Evolutionary conservation across 441 rosid genomes (phyloP).

Genomic region (Erodium trifolium): DNA sequence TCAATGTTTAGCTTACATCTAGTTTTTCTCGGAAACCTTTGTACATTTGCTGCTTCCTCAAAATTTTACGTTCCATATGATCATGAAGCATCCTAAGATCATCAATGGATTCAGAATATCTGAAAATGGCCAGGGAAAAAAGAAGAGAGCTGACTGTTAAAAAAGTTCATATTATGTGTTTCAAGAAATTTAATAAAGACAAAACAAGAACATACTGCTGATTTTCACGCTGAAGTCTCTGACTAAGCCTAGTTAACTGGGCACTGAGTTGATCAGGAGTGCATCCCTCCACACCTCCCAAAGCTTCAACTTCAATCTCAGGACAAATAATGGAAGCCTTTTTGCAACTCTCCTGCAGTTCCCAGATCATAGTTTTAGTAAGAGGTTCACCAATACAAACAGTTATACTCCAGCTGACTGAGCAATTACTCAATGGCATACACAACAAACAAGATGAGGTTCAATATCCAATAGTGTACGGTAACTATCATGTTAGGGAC

Average conservation of each 20-base stretch:
- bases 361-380: conserved; percentile 12
- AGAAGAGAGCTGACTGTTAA: conserved; percentile 11
- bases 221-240: conserved; percentile 71
- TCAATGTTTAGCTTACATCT: conserved; percentile 34
- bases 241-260: conserved; percentile 50
- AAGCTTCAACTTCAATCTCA: conserved; percentile 75
- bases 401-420: not conserved
- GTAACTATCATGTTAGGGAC: not conserved
- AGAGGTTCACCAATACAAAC: conserved; percentile 7
- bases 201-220: conserved; percentile 41
- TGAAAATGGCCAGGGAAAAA: conserved; percentile 28
- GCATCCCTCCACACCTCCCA: conserved; percentile 71
- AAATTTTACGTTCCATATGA: conserved; percentile 57
- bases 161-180: not conserved
- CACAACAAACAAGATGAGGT: not conserved
- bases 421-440: conserved; percentile 1
- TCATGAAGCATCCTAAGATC: conserved; percentile 65
- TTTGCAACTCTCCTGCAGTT: conserved; percentile 55
- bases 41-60: conserved; percentile 45
- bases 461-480: not conserved
- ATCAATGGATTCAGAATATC: conserved; percentile 85
- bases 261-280: conserved; percentile 85
- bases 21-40: conserved; percentile 54
- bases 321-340: conserved; percentile 96
- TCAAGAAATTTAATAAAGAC: conserved; percentile 15